phyloP scores from a whole-genome alignment of 768 basidiomycete species.

The Mycena maculata region DNA sequence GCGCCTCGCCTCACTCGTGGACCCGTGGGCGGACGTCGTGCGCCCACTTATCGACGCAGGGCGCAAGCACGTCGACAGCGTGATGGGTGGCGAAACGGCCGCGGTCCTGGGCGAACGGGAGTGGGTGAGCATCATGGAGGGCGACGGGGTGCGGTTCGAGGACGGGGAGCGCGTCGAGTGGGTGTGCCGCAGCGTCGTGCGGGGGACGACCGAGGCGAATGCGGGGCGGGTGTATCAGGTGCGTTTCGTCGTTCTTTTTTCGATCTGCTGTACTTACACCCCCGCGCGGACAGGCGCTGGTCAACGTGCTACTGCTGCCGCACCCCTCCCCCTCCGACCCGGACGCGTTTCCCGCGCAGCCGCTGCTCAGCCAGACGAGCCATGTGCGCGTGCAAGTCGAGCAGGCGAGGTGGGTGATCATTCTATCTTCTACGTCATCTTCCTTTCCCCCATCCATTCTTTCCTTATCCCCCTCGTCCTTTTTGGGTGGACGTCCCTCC shows the following conservation, averaged over 20 bases:
- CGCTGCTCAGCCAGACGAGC: conserved; percentile 77
- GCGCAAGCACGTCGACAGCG: conserved; percentile 70
- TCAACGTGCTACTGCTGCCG: conserved; percentile 71
- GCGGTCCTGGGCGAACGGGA: conserved; percentile 75
- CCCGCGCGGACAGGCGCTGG: conserved; percentile 64
- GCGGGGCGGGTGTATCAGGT: conserved; percentile 85
- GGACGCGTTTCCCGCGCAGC: conserved; percentile 38
- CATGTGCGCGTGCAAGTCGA: conserved; percentile 80
- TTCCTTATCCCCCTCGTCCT: too few species aligned
- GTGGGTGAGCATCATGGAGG: conserved; percentile 81
- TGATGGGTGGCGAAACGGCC: conserved; percentile 68
- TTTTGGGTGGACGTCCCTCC: too few species aligned
- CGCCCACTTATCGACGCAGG: conserved; percentile 75
- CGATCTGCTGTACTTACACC: neutral
- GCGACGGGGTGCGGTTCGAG: conserved; percentile 79
- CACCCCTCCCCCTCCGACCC: conserved; percentile 69
- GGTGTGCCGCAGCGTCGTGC: conserved; percentile 73
- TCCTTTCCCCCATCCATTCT: too few species aligned
- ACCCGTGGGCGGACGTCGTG: conserved; percentile 77
- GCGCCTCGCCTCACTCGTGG: conserved; percentile 67
- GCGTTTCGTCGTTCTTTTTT: conserved; percentile 17
- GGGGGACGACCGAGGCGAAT: conserved; percentile 72
- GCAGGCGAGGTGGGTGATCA: conserved; percentile 58
- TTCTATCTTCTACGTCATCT: too few species aligned
- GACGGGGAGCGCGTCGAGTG: conserved; percentile 83